Percentiles rank a stretch among this genome's conserved stretches.
Conservation (phyloP, 441 rosid genomes). For the Adansonia madagascariensis region DNA sequence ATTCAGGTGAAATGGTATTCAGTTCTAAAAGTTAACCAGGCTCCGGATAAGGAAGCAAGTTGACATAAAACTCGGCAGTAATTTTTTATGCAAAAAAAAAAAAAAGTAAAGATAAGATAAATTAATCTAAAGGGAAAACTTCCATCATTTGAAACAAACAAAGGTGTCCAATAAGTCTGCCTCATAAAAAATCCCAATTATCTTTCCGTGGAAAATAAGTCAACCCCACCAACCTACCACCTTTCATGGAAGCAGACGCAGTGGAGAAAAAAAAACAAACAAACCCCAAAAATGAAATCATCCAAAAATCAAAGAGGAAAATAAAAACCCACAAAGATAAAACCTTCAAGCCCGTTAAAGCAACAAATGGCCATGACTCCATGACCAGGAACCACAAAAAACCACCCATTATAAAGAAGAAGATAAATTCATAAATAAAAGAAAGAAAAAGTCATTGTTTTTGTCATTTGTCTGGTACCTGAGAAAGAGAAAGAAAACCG, state of each 20-base stretch:
- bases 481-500: slow-evolving; percentile 31
- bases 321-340: slow-evolving; percentile 36
- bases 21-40: slow-evolving; percentile 7
- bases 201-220: slow-evolving; percentile 46
- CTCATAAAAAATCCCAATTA: slow-evolving; percentile 30
- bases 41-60: slow-evolving; percentile 37
- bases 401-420: slow-evolving; percentile 26
- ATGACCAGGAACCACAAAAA: slow-evolving; percentile 21
- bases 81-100: slow-evolving; percentile 19
- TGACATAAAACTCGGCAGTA: slow-evolving; percentile 30
- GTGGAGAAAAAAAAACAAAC: slow-evolving; percentile 15
- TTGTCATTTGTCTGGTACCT: slow-evolving; percentile 36
- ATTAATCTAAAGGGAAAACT: slow-evolving; percentile 29
- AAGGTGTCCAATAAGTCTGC: slow-evolving; percentile 30
- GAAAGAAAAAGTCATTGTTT: slow-evolving; percentile 17
- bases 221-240: slow-evolving; percentile 84
- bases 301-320: slow-evolving; percentile 27
- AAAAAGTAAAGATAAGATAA: too few relatives aligned
- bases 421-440: neutral
- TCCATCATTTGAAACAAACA: slow-evolving; percentile 30
- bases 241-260: slow-evolving; percentile 52
- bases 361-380: slow-evolving; percentile 32
- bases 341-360: slow-evolving; percentile 33
- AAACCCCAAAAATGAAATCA: slow-evolving; percentile 26
- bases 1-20: neutral